phyloP scores from a whole-genome alignment of 129 eudicot genomes.

The Scalesia atractyloides region DNA sequence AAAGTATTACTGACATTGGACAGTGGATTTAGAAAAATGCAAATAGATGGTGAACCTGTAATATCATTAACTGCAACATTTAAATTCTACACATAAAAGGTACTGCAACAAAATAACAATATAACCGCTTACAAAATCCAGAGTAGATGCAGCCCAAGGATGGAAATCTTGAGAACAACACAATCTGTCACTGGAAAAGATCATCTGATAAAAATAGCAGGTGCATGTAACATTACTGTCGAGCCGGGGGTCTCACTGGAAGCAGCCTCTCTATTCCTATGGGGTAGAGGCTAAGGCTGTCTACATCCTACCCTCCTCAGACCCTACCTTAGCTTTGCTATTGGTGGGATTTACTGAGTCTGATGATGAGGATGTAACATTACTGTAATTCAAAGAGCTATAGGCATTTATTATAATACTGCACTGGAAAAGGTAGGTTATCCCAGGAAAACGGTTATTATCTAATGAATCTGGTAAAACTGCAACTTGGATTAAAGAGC shows the following conservation, averaged over 20 bases:
- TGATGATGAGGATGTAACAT: too few species aligned
- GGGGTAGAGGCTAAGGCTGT: too few species aligned
- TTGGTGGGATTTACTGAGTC: too few species aligned
- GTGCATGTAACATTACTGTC: neutral
- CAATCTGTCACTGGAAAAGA: constrained; percentile 7
- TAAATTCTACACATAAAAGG: too few species aligned
- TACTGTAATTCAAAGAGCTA: neutral
- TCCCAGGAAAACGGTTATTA: neutral
- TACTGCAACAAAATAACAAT: constrained; percentile 11
- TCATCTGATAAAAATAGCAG: constrained; percentile 2
- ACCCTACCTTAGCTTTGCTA: too few species aligned
- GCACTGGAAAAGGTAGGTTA: neutral
- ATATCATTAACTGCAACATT: too few species aligned
- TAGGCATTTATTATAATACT: constrained; percentile 9
- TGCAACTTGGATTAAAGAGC: too few species aligned
- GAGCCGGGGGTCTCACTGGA: too few species aligned
- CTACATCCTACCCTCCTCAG: too few species aligned
- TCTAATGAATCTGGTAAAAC: too few species aligned
- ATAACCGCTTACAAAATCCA: neutral
- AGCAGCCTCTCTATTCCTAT: too few species aligned
- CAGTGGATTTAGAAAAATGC: neutral
- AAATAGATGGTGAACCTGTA: neutral
- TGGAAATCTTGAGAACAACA: neutral
- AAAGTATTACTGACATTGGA: neutral
- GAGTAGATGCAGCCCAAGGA: neutral